A percentile compares a stretch with the other conserved stretches of the same genome.
These are phyloP conservation scores for Tylopilus orsonianus DNA, from an alignment of 1,284 basidiomycete species.

Conservation along the genomic window DNA sequence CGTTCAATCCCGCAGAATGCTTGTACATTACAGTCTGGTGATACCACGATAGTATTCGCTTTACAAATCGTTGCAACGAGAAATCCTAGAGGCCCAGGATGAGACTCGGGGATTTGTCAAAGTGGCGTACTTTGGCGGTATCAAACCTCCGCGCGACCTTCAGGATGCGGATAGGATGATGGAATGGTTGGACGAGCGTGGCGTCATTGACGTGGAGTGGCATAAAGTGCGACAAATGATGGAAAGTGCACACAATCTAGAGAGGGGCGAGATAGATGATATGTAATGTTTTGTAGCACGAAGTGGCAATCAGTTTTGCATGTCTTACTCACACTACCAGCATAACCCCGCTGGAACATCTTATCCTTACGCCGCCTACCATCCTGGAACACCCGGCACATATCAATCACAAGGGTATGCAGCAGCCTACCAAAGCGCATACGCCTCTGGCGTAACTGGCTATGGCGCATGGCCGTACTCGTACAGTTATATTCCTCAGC, in stretches of 20 bases:
- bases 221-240: slow-evolving; percentile 66
- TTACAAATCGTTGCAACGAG: slow-evolving; percentile 52
- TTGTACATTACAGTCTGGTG: slow-evolving; percentile 1
- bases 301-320: slow-evolving; percentile 8
- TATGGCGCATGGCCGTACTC: slow-evolving; percentile 61
- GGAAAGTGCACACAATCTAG: slow-evolving; percentile 66
- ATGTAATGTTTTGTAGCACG: not conserved
- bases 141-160: slow-evolving; percentile 60
- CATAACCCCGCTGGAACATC: slow-evolving; percentile 45
- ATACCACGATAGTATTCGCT: slow-evolving; percentile 51
- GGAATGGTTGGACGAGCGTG: slow-evolving; percentile 77
- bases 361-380: slow-evolving; percentile 55
- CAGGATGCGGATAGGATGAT: slow-evolving; percentile 73
- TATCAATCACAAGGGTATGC: slow-evolving; percentile 42
- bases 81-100: slow-evolving; percentile 49
- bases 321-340: slow-evolving; percentile 39
- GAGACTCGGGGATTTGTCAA: slow-evolving; percentile 48
- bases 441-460: slow-evolving; percentile 45
- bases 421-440: slow-evolving; percentile 45
- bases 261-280: slow-evolving; percentile 43
- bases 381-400: slow-evolving; percentile 38
- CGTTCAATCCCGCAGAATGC: slow-evolving; percentile 19
- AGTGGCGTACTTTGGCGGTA: slow-evolving; percentile 53
- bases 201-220: slow-evolving; percentile 69
- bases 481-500: slow-evolving; percentile 53